These are phyloP conservation scores for Plasmodium sp. DNA, from an alignment of 169 alveolate species.

Conservation along the genomic window DNA sequence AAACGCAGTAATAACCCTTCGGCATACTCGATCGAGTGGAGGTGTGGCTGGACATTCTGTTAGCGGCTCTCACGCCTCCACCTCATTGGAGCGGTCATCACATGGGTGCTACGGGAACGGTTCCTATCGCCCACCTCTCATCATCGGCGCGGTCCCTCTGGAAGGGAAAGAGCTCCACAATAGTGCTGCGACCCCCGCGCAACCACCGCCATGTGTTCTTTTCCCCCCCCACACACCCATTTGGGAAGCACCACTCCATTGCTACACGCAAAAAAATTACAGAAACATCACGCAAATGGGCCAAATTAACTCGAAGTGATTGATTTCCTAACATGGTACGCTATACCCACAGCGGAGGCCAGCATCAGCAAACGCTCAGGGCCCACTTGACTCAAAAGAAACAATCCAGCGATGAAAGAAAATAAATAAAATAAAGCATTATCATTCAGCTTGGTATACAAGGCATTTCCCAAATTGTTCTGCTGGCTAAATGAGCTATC, in stretches of 20 bases:
- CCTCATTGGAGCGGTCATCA: neutral
- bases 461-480: neutral
- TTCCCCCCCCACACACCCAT: neutral
- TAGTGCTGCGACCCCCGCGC: neutral
- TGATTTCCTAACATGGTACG: neutral
- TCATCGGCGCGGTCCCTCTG: neutral
- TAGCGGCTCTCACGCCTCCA: neutral
- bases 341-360: neutral
- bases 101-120: neutral
- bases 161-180: neutral
- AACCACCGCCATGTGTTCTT: neutral
- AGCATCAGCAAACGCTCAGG: neutral
- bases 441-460: neutral
- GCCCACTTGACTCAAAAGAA: neutral
- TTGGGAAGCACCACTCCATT: neutral
- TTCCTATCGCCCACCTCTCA: neutral
- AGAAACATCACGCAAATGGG: neutral
- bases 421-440: neutral
- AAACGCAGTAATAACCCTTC: neutral
- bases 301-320: neutral
- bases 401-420: neutral
- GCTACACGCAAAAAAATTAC: neutral
- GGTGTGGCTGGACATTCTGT: neutral
- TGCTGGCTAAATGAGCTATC: neutral
- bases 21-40: neutral